Percentiles rank a stretch among this genome's conserved stretches.
phyloP scores from a whole-genome alignment of 2,329 filamentous ascomycete species.

The Mollisiaceae sp. region DNA sequence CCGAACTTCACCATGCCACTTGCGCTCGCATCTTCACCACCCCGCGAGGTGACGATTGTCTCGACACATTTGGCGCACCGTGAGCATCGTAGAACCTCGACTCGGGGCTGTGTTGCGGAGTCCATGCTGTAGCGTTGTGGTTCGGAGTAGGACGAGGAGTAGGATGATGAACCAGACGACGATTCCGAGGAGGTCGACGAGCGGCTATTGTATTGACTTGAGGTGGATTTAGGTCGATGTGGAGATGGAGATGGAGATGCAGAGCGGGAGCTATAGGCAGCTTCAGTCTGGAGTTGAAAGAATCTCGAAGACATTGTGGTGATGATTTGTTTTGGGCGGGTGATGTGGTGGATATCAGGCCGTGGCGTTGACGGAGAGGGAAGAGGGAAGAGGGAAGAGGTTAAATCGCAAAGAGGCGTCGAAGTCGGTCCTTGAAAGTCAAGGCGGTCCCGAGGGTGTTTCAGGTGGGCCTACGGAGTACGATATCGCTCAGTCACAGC shows the following conservation, averaged over 20 bases:
- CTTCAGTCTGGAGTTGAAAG: constrained; percentile 25
- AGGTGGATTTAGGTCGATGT: constrained; percentile 25
- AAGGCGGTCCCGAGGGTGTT: not conserved
- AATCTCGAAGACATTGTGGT: constrained; percentile 23
- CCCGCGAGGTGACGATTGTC: constrained; percentile 51
- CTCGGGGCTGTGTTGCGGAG: constrained; percentile 38
- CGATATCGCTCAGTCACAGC: no score
- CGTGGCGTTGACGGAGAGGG: constrained; percentile 1
- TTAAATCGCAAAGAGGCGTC: no score
- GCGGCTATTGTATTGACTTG: constrained; percentile 20
- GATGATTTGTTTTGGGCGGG: not conserved
- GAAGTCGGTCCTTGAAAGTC: not conserved
- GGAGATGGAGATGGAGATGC: constrained; percentile 14
- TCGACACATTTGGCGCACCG: constrained; percentile 65
- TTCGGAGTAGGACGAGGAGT: constrained; percentile 27
- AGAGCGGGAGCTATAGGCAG: constrained; percentile 12
- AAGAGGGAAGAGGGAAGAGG: no score
- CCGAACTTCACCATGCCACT: constrained; percentile 69
- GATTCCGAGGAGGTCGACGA: constrained; percentile 33
- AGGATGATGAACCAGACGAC: constrained; percentile 26
- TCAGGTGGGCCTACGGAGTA: not conserved
- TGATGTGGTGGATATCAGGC: not conserved
- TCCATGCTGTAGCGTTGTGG: constrained; percentile 29
- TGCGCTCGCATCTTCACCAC: constrained; percentile 56
- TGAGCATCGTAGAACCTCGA: constrained; percentile 66